Percentiles rank a stretch among this genome's conserved stretches.
Conservation (phyloP, 306 rosid species). For the Prunus mongolica region DNA sequence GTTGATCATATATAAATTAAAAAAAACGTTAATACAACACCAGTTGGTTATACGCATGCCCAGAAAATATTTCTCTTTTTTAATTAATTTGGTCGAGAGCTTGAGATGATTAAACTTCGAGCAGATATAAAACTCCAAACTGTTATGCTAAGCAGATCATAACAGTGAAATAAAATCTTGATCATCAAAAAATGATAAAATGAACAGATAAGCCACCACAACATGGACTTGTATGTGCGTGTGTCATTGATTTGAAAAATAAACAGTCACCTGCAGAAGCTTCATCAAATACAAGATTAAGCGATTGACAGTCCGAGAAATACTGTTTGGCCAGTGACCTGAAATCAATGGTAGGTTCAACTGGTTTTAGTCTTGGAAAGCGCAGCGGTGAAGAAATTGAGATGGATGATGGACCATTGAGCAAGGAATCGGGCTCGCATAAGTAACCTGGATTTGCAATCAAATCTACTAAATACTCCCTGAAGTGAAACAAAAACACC, state of each 20-base stretch:
- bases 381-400: constrained; percentile 94
- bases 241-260: constrained; percentile 15
- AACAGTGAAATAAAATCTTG: too few relatives aligned
- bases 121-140: too few relatives aligned
- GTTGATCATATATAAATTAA: background rate
- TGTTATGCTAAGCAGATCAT: too few relatives aligned
- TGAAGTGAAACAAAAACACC: constrained; percentile 33
- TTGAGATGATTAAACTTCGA: too few relatives aligned
- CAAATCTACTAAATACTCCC: constrained; percentile 92
- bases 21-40: background rate
- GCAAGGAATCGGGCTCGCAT: constrained; percentile 89
- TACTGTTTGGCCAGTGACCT: constrained; percentile 91
- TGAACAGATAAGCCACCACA: background rate
- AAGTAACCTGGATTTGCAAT: constrained; percentile 83
- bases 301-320: constrained; percentile 72
- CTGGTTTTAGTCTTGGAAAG: constrained; percentile 79
- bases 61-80: background rate
- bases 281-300: constrained; percentile 82
- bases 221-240: background rate
- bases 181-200: background rate
- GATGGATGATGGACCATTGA: constrained; percentile 98
- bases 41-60: background rate
- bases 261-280: constrained; percentile 66
- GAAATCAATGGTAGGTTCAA: constrained; percentile 74
- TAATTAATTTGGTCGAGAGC: too few relatives aligned